Base-by-base conservation (phyloP, 345 rosid species). In the Eucalyptus urophylla region DNA sequence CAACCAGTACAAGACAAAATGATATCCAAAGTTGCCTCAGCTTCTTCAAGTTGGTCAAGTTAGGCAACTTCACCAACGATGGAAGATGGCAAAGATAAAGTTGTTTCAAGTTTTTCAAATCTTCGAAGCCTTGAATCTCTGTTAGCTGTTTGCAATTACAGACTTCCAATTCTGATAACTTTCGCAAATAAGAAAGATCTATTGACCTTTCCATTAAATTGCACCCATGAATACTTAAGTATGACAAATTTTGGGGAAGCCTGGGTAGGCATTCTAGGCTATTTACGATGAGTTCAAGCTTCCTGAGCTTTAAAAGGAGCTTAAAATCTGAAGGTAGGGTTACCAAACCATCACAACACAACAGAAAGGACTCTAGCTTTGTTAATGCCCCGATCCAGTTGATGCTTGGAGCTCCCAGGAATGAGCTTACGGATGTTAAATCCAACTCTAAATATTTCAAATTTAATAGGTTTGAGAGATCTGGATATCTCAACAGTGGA, bases 261-360 rank as follows among this genome's bases (percentile, higher is more conserved):
- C 29, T 24, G 10, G 62, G 62, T 22, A 56, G 62, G 29, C 1
- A 0, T 56, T 0, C 62, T 56, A 56, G 62, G 4, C 24, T 24
- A 56, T 24, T 1, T 24, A 56, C 13, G 1, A 4, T 0, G 11
- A 56, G 13, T 5, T 0, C 4, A 24, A 56, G 62, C 62, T 2
- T 0, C 29, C 11, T 54, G 29, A 56, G 62, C 5, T 56, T 56
- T 9, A 13, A 56, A 56, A 56, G 62, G 29, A 56, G 62, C 24
- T 56, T 24, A 56, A 56, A 22, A 22, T 56, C 1, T 56, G 29
- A 56, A 56, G 62, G 62, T 0, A 24, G 3, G 5, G 27, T 9
- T 3, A 3, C 11, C 2, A 24, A 0, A 9, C 29, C 1, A 53
- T 7, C 0, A 56, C 27, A 56, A 56, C 0, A 0, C 62, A 56